These are phyloP conservation scores for Betula pendula DNA, from an alignment of 306 rosid species.

Conservation along the genomic window DNA sequence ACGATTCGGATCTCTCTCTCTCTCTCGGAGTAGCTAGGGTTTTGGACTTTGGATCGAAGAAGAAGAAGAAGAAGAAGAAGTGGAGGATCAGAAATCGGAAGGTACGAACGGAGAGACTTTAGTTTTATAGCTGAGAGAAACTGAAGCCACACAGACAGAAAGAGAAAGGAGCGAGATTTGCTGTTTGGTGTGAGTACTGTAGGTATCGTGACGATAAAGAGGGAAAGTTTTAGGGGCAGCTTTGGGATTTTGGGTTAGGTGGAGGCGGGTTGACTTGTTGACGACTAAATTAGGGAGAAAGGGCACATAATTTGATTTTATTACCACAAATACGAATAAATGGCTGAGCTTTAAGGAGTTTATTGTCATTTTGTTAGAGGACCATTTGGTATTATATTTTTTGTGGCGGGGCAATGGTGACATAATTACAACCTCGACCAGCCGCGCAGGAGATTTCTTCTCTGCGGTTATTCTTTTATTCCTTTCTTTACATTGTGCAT, in stretches of 20 bases:
- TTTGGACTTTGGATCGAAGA: conserved; percentile 16
- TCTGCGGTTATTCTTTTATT: background rate
- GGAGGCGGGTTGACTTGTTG: conserved; percentile 6
- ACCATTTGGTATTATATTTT: background rate
- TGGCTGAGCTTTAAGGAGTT: background rate
- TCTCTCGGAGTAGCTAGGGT: conserved; percentile 16
- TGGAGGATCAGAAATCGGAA: background rate
- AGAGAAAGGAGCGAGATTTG: conserved; percentile 2
- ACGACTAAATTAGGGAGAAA: background rate
- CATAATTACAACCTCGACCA: background rate
- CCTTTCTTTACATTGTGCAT: no score
- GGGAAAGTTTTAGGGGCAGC: conserved; percentile 12
- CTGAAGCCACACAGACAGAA: conserved; percentile 34
- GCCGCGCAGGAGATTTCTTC: background rate
- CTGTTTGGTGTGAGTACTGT: conserved; percentile 1
- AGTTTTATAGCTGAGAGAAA: background rate
- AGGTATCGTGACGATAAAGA: background rate
- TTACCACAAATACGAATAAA: background rate
- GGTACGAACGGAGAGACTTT: background rate
- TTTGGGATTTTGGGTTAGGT: conserved; percentile 2
- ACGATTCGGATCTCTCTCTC: conserved; percentile 31
- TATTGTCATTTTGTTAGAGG: background rate
- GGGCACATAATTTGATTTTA: background rate
- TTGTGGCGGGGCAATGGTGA: background rate
- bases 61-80: background rate